Base-by-base conservation (phyloP, 2,329 filamentous ascomycete genomes). In the Dendrostoma leiphaemia region DNA sequence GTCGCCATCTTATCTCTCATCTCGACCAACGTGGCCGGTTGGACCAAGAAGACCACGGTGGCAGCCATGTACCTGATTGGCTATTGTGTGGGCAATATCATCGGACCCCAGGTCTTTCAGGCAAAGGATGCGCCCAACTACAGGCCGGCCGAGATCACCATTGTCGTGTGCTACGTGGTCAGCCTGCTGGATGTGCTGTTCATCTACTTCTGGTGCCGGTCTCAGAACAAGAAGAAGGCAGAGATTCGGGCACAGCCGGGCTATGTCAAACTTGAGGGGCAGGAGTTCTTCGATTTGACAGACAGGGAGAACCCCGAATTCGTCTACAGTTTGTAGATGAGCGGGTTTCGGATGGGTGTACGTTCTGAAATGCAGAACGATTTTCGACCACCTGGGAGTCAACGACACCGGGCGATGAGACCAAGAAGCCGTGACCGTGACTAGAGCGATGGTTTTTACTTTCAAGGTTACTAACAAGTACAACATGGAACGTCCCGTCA, bases 221-320 rank as follows among this genome's bases (percentile, higher is more conserved):
- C 67, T 19, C 75, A 85, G 70, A 89, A 89, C 60, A 69, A 66
- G 58, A 77, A 78, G 67, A 89, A 88, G 70, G 80, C 74, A 0
- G 62, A 63, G 7, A 62, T 81, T 15, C 68, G 82, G 38, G 76
- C 75, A 1, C 69, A 72, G 48, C 78, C 82, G 0, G 79, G 73
- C 2, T 89, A 89, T 64, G 72, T 74, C 23, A 84, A 78, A 67
- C 58, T 88, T 51, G 81, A 84, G 65, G 86, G 88, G 58, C 84
- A 88, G 67, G 85, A 88, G 73, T 88, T 81, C 69, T 71, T 83
- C 53, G 84, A 89, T 64, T 67, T 88, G 59, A 88, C 84, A 4
- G 85, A 89, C 63, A 70, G 74, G 52, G 85, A 89, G 72, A 89
- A 86, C 57, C 71, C 74, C 1, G 80, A 88, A 64, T 87, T 89